A percentile compares a stretch with the other conserved stretches of the same genome.
Conservation (phyloP, 2,329 filamentous ascomycete genomes). For the Aspergillus ruber region DNA sequence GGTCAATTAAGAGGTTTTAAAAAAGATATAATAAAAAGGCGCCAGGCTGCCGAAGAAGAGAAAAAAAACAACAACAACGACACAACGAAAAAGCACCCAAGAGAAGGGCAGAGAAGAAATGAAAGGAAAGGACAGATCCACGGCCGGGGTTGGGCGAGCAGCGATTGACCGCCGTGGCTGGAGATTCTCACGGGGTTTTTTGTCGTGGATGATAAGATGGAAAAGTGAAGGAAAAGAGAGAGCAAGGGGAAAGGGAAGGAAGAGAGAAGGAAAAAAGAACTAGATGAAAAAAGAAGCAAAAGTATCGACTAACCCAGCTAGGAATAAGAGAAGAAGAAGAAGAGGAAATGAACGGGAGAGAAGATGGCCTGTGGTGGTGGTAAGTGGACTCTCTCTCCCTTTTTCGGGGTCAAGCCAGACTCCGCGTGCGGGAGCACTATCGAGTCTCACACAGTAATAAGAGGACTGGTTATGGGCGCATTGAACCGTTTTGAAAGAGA, state of each 20-base stretch:
- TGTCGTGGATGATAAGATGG: slow-evolving; percentile 7
- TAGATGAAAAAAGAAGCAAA: slow-evolving; percentile 8
- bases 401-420: too few species aligned
- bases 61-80: background rate
- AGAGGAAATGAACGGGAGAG: slow-evolving; percentile 4
- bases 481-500: too few species aligned
- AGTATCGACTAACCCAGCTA: slow-evolving; percentile 2
- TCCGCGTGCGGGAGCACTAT: too few species aligned
- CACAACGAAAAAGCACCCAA: background rate
- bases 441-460: too few species aligned
- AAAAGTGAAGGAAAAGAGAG: slow-evolving; percentile 6
- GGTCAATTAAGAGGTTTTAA: slow-evolving; percentile 4
- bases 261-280: slow-evolving; percentile 6
- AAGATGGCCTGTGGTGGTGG: background rate
- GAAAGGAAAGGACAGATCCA: background rate
- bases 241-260: slow-evolving; percentile 9
- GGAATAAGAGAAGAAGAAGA: slow-evolving; percentile 5
- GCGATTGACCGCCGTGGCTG: background rate
- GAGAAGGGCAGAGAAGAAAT: background rate
- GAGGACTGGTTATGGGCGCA: too few species aligned
- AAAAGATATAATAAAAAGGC: slow-evolving; percentile 9
- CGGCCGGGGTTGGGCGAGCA: background rate
- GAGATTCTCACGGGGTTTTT: background rate
- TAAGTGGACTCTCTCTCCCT: too few species aligned
- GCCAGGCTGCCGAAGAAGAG: slow-evolving; percentile 6